phyloP scores from a whole-genome alignment of 108 stramenopile species.

The Stephanodiscus minutulus region DNA sequence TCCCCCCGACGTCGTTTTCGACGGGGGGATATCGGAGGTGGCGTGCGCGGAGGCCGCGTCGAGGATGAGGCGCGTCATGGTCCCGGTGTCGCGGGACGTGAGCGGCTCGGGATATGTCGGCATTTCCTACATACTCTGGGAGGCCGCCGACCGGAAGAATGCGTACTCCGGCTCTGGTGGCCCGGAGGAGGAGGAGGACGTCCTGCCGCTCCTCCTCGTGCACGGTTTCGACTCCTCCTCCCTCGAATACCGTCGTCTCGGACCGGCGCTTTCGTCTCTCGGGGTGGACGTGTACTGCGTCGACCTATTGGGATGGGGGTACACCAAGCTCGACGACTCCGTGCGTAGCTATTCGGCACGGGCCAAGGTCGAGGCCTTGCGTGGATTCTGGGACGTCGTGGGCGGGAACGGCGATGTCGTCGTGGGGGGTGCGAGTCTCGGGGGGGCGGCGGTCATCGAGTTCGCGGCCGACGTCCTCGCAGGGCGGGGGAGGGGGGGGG shows the following conservation, averaged over 20 bases:
- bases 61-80: conserved; percentile 67
- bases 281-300: conserved; percentile 87
- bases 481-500: not conserved
- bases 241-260: conserved; percentile 85
- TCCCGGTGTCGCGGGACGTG: conserved; percentile 67
- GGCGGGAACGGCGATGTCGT: conserved; percentile 48
- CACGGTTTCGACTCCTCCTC: conserved; percentile 94
- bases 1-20: conserved; percentile 38
- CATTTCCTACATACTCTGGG: conserved; percentile 79
- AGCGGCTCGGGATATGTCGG: conserved; percentile 63
- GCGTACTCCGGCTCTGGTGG: not conserved
- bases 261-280: conserved; percentile 65
- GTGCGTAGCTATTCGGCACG: conserved; percentile 77
- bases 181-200: not conserved
- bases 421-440: conserved; percentile 77
- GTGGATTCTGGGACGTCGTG: conserved; percentile 65
- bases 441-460: conserved; percentile 83
- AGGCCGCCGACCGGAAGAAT: conserved; percentile 14
- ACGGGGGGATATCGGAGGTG: conserved; percentile 48
- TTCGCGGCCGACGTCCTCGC: conserved; percentile 51
- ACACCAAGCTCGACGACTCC: conserved; percentile 71
- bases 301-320: conserved; percentile 96
- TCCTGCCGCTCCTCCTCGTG: conserved; percentile 57
- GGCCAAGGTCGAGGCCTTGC: conserved; percentile 85
- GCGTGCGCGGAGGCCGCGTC: conserved; percentile 66